A percentile compares a stretch with the other conserved stretches of the same genome.
Evolutionary conservation across 495 filamentous ascomycete species (phyloP).

Genomic region (Aspergillus haitiensis): DNA sequence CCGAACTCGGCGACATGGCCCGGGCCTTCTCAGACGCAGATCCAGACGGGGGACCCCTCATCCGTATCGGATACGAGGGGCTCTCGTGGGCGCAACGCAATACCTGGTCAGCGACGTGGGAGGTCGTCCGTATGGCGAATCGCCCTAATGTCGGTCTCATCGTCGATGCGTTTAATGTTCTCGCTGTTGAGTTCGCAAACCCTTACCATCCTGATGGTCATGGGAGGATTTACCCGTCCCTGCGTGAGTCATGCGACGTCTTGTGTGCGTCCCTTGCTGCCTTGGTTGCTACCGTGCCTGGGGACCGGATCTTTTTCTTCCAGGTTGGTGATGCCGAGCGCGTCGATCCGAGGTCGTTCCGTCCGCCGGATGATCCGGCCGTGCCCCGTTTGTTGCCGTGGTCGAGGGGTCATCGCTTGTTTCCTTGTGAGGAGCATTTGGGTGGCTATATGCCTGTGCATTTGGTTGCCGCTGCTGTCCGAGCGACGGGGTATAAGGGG

Average conservation of each 20-base stretch:
- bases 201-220: slow-evolving; percentile 43
- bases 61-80: slow-evolving; percentile 37
- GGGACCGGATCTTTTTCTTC: slow-evolving; percentile 68
- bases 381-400: slow-evolving; percentile 33
- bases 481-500: slow-evolving; percentile 60
- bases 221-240: slow-evolving; percentile 29
- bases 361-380: slow-evolving; percentile 22
- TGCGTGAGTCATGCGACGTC: slow-evolving; percentile 28
- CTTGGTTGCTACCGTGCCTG: slow-evolving; percentile 53
- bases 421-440: slow-evolving; percentile 48
- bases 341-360: slow-evolving; percentile 43
- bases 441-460: slow-evolving; percentile 64
- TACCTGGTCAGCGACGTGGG: slow-evolving; percentile 61
- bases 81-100: slow-evolving; percentile 65
- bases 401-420: slow-evolving; percentile 47
- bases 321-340: slow-evolving; percentile 68
- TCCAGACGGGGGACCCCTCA: slow-evolving; percentile 31
- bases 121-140: slow-evolving; percentile 56
- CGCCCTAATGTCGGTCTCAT: slow-evolving; percentile 63
- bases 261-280: slow-evolving; percentile 39
- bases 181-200: slow-evolving; percentile 67
- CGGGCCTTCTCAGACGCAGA: slow-evolving; percentile 28
- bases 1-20: slow-evolving; percentile 36
- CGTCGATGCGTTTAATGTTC: slow-evolving; percentile 69
- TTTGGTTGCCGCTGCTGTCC: slow-evolving; percentile 60